Evolutionary conservation across 805 yeast species (phyloP).

Genomic region (Pichia eremophila): DNA sequence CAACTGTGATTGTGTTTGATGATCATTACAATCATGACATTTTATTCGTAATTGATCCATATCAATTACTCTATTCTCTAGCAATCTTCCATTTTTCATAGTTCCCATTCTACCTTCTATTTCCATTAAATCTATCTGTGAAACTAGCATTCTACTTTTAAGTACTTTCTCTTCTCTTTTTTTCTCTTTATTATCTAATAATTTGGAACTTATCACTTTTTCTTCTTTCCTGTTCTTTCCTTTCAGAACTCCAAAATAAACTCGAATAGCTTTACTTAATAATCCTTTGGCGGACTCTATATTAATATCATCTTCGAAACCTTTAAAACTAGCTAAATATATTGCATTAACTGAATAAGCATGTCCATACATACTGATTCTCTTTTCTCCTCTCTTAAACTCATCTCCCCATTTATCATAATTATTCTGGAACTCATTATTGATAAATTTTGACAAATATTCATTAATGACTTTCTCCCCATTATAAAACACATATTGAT

Average conservation of each 20-base stretch:
- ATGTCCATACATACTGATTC: constrained; percentile 18
- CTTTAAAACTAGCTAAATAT: constrained; percentile 23
- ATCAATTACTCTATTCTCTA: not conserved
- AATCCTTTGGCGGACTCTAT: not conserved
- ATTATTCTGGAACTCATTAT: constrained; percentile 18
- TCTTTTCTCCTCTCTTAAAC: constrained; percentile 8
- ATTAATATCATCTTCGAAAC: not conserved
- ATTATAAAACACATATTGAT: constrained; percentile 41
- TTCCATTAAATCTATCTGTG: not conserved
- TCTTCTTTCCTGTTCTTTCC: not conserved
- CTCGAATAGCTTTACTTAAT: not conserved
- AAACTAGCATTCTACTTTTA: not conserved
- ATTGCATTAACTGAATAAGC: constrained; percentile 31
- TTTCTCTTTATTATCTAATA: not conserved
- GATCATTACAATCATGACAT: not conserved
- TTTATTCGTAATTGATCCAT: not conserved
- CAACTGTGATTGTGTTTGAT: not conserved
- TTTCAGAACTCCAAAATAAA: not conserved
- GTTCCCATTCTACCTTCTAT: not conserved
- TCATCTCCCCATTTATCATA: constrained; percentile 8
- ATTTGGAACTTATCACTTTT: not conserved
- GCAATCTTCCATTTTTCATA: not conserved
- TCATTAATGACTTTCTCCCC: constrained; percentile 25
- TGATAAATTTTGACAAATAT: constrained; percentile 15
- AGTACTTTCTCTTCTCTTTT: not conserved